Evolutionary conservation across 2,329 filamentous ascomycete species (phyloP), one percentile per base, ranked within the genome.

Genomic region (Cordyceps pruinosa): DNA sequence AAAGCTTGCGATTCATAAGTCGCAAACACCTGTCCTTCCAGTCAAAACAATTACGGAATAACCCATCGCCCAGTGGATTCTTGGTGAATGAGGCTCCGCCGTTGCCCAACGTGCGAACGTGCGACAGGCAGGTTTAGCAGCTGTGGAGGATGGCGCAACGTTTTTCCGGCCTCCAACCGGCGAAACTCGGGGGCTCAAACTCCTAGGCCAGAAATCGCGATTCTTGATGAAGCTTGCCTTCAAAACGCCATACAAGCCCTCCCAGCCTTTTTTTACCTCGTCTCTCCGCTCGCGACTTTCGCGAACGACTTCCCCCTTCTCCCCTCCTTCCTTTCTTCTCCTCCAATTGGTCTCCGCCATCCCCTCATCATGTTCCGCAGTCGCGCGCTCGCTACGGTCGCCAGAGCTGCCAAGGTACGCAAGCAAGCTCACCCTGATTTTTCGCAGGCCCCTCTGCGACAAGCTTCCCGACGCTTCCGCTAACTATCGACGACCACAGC

Each of bases 361-460:
- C 42, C 62, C 50, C 59, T 63, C 73, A 82, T 68, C 69, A 97
- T 96, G 91, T 95, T 91, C 81, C 87, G 90, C 78, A 88, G 84
- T 77, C 84, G 88, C 75, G 87, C 88, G 73, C 78, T 93, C 77
- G 85, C 88, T 73, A 85, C 88, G 77, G 88, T 88, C 75, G 75
- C 95, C 73, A 86, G 85, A 75, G 84, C 87, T 72, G 83, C 84
- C 74, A 87, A 85, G 80, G 90, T 92, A 77, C 73, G 81, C 75
- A 34, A n/a, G 39, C 30, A 15, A 52, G 25, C 42, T 46, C 53
- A 57, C 53, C 35, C 57, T 56, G 47, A 57, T 61, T 48, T 60
- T 60, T 59, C 60, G 48, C 58, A 9, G 17, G 7, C 19, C 17
- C 10, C 21, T 7, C n/a, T 44, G 30, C n/a, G 13, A 37, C 35